Percentiles rank a stretch among this genome's conserved stretches.
Conservation (phyloP, 495 filamentous ascomycete genomes). For the Neurospora sp. region DNA sequence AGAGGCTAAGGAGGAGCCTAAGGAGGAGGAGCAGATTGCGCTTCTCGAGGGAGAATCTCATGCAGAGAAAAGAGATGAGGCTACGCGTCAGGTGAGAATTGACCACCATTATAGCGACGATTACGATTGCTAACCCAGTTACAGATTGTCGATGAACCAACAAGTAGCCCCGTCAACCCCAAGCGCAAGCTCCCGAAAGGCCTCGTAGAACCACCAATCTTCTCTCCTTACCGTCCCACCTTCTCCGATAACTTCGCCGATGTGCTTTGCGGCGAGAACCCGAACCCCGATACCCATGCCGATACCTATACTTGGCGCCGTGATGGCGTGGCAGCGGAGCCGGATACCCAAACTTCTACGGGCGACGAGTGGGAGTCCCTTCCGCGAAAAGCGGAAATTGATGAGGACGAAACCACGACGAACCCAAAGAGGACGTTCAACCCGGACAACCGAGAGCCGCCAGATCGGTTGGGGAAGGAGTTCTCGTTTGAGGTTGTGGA, state of each 20-base stretch:
- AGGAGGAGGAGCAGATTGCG: conserved; percentile 19
- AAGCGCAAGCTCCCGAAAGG: neutral
- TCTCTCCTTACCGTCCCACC: neutral
- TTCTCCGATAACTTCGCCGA: neutral
- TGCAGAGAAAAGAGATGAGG: neutral
- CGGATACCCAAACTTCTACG: neutral
- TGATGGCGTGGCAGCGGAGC: neutral
- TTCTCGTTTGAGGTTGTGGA: neutral
- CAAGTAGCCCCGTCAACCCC: neutral
- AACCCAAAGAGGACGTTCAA: neutral
- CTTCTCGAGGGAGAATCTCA: neutral
- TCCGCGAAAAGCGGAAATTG: neutral
- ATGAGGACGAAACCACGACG: neutral
- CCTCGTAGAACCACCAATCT: neutral
- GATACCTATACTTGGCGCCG: neutral
- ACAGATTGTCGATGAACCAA: neutral
- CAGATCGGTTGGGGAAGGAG: neutral
- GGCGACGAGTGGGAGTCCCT: neutral
- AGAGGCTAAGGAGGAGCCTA: conserved; percentile 9
- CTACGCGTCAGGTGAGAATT: neutral
- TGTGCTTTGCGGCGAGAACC: neutral
- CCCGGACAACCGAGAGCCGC: neutral
- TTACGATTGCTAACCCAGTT: neutral
- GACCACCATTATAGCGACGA: neutral
- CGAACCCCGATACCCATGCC: neutral